A percentile compares a stretch with the other conserved stretches of the same genome.
Evolutionary conservation across 1,284 basidiomycete genomes (phyloP).

Genomic region (Wallemia hederae): DNA sequence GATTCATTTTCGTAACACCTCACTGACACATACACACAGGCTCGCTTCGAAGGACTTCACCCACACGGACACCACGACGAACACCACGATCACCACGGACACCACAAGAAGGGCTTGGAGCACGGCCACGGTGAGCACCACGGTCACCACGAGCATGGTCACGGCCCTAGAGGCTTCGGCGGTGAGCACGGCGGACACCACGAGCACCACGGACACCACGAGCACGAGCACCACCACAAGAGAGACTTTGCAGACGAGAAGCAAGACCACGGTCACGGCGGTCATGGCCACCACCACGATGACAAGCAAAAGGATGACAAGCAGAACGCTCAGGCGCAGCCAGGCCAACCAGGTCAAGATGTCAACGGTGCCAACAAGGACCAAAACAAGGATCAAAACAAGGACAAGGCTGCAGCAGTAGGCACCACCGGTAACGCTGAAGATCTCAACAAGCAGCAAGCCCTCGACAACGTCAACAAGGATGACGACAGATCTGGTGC

Average conservation of each 20-base stretch:
- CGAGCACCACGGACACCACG: not conserved
- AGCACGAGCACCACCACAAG: not conserved
- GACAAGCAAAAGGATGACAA: not conserved
- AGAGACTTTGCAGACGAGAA: not conserved
- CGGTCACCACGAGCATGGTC: not conserved
- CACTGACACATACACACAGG: not conserved
- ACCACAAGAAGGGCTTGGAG: not conserved
- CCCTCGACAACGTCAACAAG: not conserved
- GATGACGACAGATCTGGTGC: not conserved
- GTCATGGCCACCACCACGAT: no score
- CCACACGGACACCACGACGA: not conserved
- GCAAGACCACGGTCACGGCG: not conserved
- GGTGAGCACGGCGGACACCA: not conserved
- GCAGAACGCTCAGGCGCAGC: not conserved
- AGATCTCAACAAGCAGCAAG: not conserved
- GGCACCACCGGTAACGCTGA: not conserved
- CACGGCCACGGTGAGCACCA: not conserved
- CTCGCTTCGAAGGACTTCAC: not conserved
- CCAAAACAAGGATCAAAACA: not conserved
- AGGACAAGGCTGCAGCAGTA: not conserved
- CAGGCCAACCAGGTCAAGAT: not conserved
- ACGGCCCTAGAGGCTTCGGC: not conserved
- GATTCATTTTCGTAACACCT: not conserved
- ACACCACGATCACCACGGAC: not conserved
- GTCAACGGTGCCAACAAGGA: not conserved